Evolutionary conservation across 1,284 basidiomycete genomes (phyloP).

Genomic region (Phlebopus sp.): DNA sequence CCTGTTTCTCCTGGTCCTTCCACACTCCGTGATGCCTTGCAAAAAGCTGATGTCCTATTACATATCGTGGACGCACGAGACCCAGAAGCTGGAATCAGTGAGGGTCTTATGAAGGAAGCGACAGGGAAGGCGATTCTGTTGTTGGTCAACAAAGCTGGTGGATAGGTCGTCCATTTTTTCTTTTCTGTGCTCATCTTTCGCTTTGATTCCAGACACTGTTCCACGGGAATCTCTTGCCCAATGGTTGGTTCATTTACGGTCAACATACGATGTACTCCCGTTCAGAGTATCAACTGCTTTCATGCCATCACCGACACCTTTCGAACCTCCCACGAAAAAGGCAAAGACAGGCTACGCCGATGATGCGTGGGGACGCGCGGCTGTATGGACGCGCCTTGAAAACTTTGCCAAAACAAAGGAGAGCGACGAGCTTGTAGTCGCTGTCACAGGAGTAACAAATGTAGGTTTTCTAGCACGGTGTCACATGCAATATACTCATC

Average conservation of each 20-base stretch:
- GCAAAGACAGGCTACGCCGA: conserved; percentile 41
- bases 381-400: conserved; percentile 45
- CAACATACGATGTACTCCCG: conserved; percentile 69
- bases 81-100: conserved; percentile 44
- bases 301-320: conserved; percentile 40
- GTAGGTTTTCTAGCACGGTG: conserved; percentile 39
- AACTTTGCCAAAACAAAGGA: conserved; percentile 47
- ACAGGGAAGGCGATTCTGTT: conserved; percentile 57
- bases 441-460: conserved; percentile 75
- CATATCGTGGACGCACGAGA: conserved; percentile 87
- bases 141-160: conserved; percentile 87
- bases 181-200: conserved; percentile 7
- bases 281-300: conserved; percentile 80
- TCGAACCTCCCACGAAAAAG: conserved; percentile 28
- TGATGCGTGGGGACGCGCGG: conserved; percentile 59
- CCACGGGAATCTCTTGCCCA: conserved; percentile 77
- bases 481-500: conserved; percentile 2
- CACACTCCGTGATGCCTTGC: conserved; percentile 70
- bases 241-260: conserved; percentile 74
- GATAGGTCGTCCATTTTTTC: conserved; percentile 26
- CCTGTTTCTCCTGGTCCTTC: conserved; percentile 69
- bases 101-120: conserved; percentile 30
- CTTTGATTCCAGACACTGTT: conserved; percentile 62
- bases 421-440: conserved; percentile 52
- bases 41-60: conserved; percentile 81